Conservation (phyloP, 225 moss, liverwort and hornwort species). For the Sphagnum tenellum region DNA sequence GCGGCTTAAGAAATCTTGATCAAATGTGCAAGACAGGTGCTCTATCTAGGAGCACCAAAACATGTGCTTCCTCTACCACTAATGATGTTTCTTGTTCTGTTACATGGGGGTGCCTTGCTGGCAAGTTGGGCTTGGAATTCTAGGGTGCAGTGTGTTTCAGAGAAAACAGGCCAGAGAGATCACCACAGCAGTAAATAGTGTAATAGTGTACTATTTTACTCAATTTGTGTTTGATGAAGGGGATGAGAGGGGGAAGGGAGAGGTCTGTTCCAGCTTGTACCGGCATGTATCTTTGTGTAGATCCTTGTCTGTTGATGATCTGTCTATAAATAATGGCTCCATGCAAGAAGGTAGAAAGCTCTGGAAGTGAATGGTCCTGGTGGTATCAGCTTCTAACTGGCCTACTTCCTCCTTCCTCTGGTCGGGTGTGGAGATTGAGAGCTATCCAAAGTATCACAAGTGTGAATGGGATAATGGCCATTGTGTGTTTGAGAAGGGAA, state of each 20-base stretch:
- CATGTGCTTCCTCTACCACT: slow-evolving; percentile 3
- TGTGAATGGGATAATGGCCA: slow-evolving; percentile 50
- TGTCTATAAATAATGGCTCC: slow-evolving; percentile 53
- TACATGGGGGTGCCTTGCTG: slow-evolving; percentile 4
- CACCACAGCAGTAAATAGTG: slow-evolving; percentile 81
- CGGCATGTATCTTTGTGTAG: slow-evolving; percentile 64
- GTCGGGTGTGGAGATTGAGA: slow-evolving; percentile 43
- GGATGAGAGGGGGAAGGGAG: slow-evolving; percentile 34
- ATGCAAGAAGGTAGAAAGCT: slow-evolving; percentile 29
- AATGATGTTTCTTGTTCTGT: not conserved
- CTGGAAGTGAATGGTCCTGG: slow-evolving; percentile 26
- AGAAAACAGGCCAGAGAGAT: slow-evolving; percentile 11
- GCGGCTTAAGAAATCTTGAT: not conserved
- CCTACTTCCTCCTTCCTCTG: slow-evolving; percentile 32
- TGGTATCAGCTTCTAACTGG: slow-evolving; percentile 25
- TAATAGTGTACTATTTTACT: slow-evolving; percentile 76
- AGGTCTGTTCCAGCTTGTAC: slow-evolving; percentile 52
- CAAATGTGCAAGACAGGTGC: not conserved
- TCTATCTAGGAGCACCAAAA: slow-evolving; percentile 1
- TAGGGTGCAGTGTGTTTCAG: slow-evolving; percentile 14
- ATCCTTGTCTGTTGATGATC: slow-evolving; percentile 37
- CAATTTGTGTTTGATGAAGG: slow-evolving; percentile 58
- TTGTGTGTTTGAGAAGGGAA: slow-evolving; percentile 51
- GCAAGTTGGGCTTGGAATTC: slow-evolving; percentile 12
- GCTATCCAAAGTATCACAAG: slow-evolving; percentile 16